These are phyloP conservation scores for Aspergillus tubingensis DNA, from an alignment of 2,329 filamentous ascomycete genomes.

Conservation along the genomic window DNA sequence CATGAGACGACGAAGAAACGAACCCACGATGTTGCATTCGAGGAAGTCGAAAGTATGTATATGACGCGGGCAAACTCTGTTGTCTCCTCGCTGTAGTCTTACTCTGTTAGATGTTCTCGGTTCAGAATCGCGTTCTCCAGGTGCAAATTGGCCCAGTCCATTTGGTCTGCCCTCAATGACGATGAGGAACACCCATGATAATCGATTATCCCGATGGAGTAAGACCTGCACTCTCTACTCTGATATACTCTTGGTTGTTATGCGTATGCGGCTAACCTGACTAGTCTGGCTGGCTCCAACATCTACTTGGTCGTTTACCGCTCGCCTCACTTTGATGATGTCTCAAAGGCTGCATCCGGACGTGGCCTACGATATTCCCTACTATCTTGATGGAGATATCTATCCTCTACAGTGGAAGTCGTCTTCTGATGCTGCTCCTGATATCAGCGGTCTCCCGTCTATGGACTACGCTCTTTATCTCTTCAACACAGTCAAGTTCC, in stretches of 20 bases:
- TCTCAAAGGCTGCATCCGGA: slow-evolving; percentile 25
- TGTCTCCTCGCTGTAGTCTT: neutral
- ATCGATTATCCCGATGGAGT: slow-evolving; percentile 36
- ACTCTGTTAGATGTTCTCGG: neutral
- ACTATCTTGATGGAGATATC: slow-evolving; percentile 31
- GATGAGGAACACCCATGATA: slow-evolving; percentile 18
- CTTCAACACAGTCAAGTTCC: slow-evolving; percentile 40
- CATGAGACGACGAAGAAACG: slow-evolving; percentile 30
- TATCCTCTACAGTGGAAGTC: slow-evolving; percentile 27
- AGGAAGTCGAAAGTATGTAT: neutral
- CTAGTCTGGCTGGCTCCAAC: slow-evolving; percentile 27
- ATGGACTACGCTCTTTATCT: slow-evolving; percentile 27
- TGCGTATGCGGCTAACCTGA: neutral
- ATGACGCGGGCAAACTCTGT: neutral
- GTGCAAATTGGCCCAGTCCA: slow-evolving; percentile 21
- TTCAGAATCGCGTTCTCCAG: neutral
- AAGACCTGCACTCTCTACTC: slow-evolving; percentile 27
- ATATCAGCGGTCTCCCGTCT: slow-evolving; percentile 39
- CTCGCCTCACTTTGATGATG: slow-evolving; percentile 26
- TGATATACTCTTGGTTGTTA: neutral
- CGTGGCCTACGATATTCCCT: slow-evolving; percentile 28
- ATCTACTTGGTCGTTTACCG: slow-evolving; percentile 28
- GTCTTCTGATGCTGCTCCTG: slow-evolving; percentile 23
- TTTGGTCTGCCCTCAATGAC: slow-evolving; percentile 20
- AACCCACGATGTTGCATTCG: slow-evolving; percentile 28